phyloP scores from a whole-genome alignment of 139 green algal genomes.

The Coccomyxa sp. region DNA sequence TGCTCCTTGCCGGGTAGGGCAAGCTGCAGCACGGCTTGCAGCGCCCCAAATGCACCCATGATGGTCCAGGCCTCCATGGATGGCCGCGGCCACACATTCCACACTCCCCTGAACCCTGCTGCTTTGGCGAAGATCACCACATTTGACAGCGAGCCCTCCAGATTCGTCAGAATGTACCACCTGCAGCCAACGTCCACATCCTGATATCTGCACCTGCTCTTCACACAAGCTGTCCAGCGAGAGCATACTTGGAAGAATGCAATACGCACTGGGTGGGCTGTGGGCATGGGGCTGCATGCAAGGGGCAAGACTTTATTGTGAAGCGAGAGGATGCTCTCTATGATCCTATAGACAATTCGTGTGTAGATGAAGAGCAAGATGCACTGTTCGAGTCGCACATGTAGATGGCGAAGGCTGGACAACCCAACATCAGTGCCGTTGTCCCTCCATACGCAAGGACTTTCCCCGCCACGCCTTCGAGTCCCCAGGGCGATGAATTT shows the following conservation, averaged over 20 bases:
- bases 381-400: constrained; percentile 41
- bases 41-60: constrained; percentile 43
- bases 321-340: not conserved
- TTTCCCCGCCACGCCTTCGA: constrained; percentile 22
- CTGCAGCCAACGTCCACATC: no score
- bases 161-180: constrained; percentile 31
- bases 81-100: constrained; percentile 25
- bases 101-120: constrained; percentile 8
- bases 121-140: constrained; percentile 10
- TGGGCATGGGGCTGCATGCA: not conserved
- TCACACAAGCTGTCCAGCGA: not conserved
- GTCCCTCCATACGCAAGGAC: constrained; percentile 19
- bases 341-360: no score
- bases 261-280: not conserved
- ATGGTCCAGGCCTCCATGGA: constrained; percentile 29
- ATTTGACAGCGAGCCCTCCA: constrained; percentile 23
- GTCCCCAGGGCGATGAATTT: constrained; percentile 25
- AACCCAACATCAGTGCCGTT: constrained; percentile 29
- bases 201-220: no score
- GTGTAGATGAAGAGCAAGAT: not conserved
- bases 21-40: constrained; percentile 54
- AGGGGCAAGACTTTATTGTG: not conserved
- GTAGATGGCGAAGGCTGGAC: constrained; percentile 31
- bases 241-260: not conserved
- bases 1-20: constrained; percentile 45